Conservation (phyloP, 352 stramenopile genomes). For the Pythium brassicae region DNA sequence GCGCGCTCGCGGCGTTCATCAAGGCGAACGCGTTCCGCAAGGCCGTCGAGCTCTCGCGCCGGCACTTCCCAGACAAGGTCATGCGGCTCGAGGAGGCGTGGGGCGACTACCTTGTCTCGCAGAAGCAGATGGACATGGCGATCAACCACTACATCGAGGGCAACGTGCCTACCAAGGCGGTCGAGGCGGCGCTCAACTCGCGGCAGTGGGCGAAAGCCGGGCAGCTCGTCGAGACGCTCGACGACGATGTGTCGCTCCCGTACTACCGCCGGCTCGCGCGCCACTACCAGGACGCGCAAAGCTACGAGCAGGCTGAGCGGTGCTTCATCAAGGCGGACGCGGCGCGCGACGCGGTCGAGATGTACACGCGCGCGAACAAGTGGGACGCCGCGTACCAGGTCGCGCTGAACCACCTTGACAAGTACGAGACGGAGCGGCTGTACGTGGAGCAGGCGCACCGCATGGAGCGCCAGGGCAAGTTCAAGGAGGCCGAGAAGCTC, state of each 20-base stretch:
- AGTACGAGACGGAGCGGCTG: conserved; percentile 88
- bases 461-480: conserved; percentile 86
- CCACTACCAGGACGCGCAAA: conserved; percentile 88
- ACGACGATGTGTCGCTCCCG: conserved; percentile 85
- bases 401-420: conserved; percentile 89
- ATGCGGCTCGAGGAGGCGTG: conserved; percentile 90
- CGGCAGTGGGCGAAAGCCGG: conserved; percentile 91
- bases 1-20: conserved; percentile 89
- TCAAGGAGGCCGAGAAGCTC: conserved; percentile 93
- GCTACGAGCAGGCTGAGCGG: conserved; percentile 85
- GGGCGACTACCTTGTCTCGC: conserved; percentile 91
- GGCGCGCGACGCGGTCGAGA: conserved; percentile 89
- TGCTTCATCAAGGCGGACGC: conserved; percentile 92
- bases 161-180: conserved; percentile 88
- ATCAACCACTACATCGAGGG: conserved; percentile 97
- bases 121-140: conserved; percentile 95
- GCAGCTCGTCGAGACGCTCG: conserved; percentile 89
- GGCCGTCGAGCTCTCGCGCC: conserved; percentile 90
- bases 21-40: conserved; percentile 91
- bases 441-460: conserved; percentile 93
- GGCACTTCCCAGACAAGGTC: conserved; percentile 89
- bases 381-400: conserved; percentile 93
- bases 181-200: conserved; percentile 91
- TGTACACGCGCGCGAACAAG: conserved; percentile 92
- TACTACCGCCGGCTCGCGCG: conserved; percentile 88